phyloP scores from a whole-genome alignment of 148 eudicot species.

The Arbutus unedo region DNA sequence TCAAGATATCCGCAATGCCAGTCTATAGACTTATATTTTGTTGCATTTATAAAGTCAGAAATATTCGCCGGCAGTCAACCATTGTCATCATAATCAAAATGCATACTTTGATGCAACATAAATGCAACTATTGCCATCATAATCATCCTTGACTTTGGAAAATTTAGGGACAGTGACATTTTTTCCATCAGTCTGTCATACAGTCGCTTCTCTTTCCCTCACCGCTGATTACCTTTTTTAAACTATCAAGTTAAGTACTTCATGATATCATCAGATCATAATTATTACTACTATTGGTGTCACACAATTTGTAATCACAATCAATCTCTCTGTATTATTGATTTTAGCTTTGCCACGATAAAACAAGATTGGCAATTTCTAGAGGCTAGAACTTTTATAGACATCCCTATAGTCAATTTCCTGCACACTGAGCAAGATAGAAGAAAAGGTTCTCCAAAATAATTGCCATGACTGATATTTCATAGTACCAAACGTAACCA shows the following conservation, averaged over 20 bases:
- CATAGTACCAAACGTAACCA: not conserved
- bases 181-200: too few relatives aligned
- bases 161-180: not conserved
- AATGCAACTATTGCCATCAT: slow-evolving; percentile 4
- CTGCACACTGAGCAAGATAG: not conserved
- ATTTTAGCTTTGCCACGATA: not conserved
- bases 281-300: not conserved
- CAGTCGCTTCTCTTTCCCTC: too few relatives aligned
- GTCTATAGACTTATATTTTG: not conserved
- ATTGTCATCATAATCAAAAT: not conserved
- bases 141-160: not conserved
- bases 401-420: too few relatives aligned
- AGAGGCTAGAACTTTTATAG: too few relatives aligned
- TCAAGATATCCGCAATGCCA: not conserved
- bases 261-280: too few relatives aligned
- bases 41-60: not conserved
- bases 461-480: not conserved
- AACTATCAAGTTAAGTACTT: too few relatives aligned
- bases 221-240: too few relatives aligned
- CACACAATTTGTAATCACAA: not conserved
- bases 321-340: not conserved
- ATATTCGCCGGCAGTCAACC: not conserved
- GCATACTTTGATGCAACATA: not conserved
- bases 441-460: not conserved
- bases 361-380: not conserved